Percentiles rank a stretch among this genome's conserved stretches.
Evolutionary conservation across 208 protist genomes (phyloP).

Genomic region (Angomonas desouzai): DNA sequence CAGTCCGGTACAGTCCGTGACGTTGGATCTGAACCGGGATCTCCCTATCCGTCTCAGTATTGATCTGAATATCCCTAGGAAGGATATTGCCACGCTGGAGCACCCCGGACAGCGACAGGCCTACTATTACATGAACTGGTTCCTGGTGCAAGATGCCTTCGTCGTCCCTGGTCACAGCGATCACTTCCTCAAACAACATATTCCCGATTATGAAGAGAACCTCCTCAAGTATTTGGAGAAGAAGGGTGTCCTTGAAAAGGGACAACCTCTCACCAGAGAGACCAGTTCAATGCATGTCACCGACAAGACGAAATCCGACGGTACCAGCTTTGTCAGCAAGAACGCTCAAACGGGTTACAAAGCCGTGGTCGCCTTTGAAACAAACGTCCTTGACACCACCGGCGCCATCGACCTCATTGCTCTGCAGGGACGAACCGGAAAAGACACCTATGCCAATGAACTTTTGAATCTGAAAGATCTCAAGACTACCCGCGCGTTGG

Average conservation of each 20-base stretch:
- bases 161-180: conserved; percentile 6
- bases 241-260: background rate
- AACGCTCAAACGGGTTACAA: background rate
- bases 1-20: conserved; percentile 14
- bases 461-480: background rate
- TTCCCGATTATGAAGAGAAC: background rate
- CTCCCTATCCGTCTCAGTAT: conserved; percentile 11
- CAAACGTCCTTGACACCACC: background rate
- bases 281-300: background rate
- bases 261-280: background rate
- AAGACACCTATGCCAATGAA: background rate
- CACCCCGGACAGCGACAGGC: conserved; percentile 9
- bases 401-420: background rate
- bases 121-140: conserved; percentile 20
- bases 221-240: background rate
- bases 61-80: background rate
- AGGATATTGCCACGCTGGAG: conserved; percentile 7
- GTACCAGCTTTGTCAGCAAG: background rate
- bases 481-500: background rate
- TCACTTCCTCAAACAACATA: background rate
- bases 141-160: background rate
- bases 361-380: background rate
- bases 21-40: conserved; percentile 11
- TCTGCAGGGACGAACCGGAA: background rate
- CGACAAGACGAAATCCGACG: background rate